These are phyloP conservation scores for Gracilaria gracilis DNA, from an alignment of 23 red algal species.

Conservation along the genomic window DNA sequence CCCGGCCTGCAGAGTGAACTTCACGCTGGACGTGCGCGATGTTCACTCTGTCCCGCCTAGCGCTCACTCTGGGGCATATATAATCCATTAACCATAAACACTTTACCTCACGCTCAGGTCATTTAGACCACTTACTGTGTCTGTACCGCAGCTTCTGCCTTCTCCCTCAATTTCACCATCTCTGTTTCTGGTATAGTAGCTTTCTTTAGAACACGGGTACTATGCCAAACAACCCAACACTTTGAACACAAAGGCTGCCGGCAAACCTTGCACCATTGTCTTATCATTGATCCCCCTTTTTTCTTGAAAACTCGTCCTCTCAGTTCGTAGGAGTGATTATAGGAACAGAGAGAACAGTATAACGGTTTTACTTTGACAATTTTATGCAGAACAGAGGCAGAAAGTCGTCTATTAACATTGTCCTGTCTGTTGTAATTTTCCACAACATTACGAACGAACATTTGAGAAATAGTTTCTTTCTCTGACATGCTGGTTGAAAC, in stretches of 20 bases:
- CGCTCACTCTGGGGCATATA: too few species aligned
- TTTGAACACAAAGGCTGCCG: constrained; percentile 6
- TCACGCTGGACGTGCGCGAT: too few species aligned
- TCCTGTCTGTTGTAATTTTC: neutral
- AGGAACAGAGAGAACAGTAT: constrained; percentile 16
- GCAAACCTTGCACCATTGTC: constrained; percentile 32
- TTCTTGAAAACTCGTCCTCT: neutral
- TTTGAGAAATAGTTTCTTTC: neutral
- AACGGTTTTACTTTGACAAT: neutral
- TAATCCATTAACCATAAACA: too few species aligned
- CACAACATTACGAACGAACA: neutral
- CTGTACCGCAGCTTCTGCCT: too few species aligned
- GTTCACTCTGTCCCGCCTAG: too few species aligned
- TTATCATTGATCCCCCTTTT: constrained; percentile 2
- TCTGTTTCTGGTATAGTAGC: too few species aligned
- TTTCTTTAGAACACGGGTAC: too few species aligned
- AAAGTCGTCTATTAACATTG: neutral
- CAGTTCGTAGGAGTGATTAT: neutral
- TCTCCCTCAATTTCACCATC: too few species aligned
- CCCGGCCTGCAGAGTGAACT: too few species aligned
- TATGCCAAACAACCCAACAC: too few species aligned
- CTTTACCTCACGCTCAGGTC: too few species aligned
- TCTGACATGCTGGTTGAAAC: neutral
- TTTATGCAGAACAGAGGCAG: neutral
- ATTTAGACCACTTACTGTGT: too few species aligned